A percentile compares a stretch with the other conserved stretches of the same genome.
These are phyloP conservation scores for Monosporascus sp. DNA, from an alignment of 2,329 filamentous ascomycete species.

Conservation along the genomic window DNA sequence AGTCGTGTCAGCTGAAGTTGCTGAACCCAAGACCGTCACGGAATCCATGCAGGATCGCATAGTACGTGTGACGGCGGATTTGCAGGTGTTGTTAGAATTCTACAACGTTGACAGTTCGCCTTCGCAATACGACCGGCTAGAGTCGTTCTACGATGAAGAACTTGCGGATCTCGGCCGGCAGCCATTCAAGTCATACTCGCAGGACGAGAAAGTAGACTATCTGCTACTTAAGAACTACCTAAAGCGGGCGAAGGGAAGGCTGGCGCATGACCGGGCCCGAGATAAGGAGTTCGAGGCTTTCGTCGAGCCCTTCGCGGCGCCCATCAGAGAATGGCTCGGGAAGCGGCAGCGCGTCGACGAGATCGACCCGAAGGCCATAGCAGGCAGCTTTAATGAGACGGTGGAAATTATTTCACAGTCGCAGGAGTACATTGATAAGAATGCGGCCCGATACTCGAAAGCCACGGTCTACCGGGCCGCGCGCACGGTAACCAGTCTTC, in stretches of 20 bases:
- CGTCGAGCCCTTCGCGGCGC: constrained; percentile 37
- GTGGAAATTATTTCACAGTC: constrained; percentile 27
- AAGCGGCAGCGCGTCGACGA: constrained; percentile 38
- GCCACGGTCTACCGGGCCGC: constrained; percentile 42
- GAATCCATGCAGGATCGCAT: constrained; percentile 33
- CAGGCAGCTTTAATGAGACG: constrained; percentile 34
- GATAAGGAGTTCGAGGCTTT: constrained; percentile 33
- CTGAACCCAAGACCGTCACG: not conserved
- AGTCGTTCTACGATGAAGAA: constrained; percentile 36
- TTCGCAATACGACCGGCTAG: constrained; percentile 32
- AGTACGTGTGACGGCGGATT: constrained; percentile 37
- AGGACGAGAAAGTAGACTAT: constrained; percentile 44
- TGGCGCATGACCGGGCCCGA: constrained; percentile 34
- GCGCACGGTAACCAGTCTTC: constrained; percentile 35
- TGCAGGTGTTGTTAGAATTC: constrained; percentile 41
- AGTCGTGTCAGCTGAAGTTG: not conserved
- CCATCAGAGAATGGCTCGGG: constrained; percentile 41
- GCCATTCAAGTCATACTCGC: constrained; percentile 31
- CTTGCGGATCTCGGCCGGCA: constrained; percentile 29
- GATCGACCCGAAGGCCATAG: constrained; percentile 37
- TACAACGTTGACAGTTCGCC: constrained; percentile 44
- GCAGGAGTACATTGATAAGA: constrained; percentile 28
- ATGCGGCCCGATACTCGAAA: constrained; percentile 30
- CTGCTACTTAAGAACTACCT: constrained; percentile 45
- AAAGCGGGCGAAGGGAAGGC: constrained; percentile 26